Evolutionary conservation across 768 basidiomycete genomes (phyloP), one percentile per base, ranked within the genome.

Genomic region (Exidia glandulosa): DNA sequence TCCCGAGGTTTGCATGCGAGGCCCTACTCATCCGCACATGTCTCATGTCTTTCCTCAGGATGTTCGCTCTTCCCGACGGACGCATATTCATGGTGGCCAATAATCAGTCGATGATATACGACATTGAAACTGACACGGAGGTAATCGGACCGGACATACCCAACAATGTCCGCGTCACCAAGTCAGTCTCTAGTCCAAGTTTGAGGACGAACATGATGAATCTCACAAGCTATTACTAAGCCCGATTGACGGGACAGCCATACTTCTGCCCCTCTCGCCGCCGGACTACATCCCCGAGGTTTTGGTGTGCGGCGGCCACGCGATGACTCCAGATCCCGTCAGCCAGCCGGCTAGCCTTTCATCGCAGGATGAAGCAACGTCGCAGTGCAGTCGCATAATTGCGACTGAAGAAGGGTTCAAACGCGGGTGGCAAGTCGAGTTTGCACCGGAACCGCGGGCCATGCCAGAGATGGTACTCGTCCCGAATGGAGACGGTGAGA

Each of bases 1-100:
- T 45, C 19, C 41, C 41, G 19, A 14, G 41, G 41, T 45, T n/a
- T n/a, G n/a, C n/a, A n/a, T n/a, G n/a, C n/a, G 19, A 45, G 41
- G 16, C 16, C n/a, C n/a, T 13, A 10, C 41, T 10, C 16, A n/a
- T n/a, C n/a, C n/a, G n/a, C 10, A 19, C 41, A 19, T 6, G 9
- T 13, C 41, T 45, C 41, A 14, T 23, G 23, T 45, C 41, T 6
- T 23, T 13, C 41, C 5, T 45, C 41, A 45, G 41, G 10, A 19
- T 45, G 19, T 45, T 45, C 19, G 41, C 41, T 19, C 63, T 70
- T 16, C 86, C 86, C 0, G 86, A 84, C 7, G 84, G 83, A 0
- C 77, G 75, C 55, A 66, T 87, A 1, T 70, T 88, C 57, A 73
- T 87, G 41, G 85, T 86, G 64, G 81, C 84, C 2, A 85, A 85